A percentile compares a stretch with the other conserved stretches of the same genome.
These are phyloP conservation scores for Tetrahymena elliotti DNA, from an alignment of 73 alveolate genomes.

Conservation along the genomic window DNA sequence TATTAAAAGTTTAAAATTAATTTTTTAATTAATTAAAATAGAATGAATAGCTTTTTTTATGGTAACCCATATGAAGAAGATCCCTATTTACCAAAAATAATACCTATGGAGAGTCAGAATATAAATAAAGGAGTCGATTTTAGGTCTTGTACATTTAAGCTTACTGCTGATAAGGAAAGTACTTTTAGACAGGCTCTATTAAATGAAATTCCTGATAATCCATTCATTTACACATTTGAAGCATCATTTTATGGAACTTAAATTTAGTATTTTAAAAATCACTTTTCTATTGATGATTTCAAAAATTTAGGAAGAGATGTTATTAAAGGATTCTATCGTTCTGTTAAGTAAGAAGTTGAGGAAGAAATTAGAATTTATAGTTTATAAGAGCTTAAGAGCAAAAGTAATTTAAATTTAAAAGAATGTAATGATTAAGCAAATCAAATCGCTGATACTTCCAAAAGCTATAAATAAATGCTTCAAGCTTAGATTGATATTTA, in stretches of 20 bases:
- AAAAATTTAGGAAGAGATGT: not conserved
- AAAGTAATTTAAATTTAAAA: not conserved
- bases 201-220: not conserved
- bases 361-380: not conserved
- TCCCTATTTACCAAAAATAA: not conserved
- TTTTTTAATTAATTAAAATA: not conserved
- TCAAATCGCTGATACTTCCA: not conserved
- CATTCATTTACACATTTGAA: not conserved
- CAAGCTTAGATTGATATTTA: not conserved
- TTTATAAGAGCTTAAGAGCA: not conserved
- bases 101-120: not conserved
- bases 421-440: not conserved
- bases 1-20: not conserved
- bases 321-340: not conserved
- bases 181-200: not conserved
- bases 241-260: not conserved
- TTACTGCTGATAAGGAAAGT: not conserved
- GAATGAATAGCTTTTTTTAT: slow-evolving; percentile 55
- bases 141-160: not conserved
- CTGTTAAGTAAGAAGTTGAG: not conserved
- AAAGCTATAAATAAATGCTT: not conserved
- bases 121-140: not conserved
- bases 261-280: not conserved
- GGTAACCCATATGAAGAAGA: slow-evolving; percentile 33
- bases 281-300: not conserved